A percentile compares a stretch with the other conserved stretches of the same genome.
These are phyloP conservation scores for Talaromyces marneffei DNA, from an alignment of 2,329 filamentous ascomycete genomes.

Conservation along the genomic window DNA sequence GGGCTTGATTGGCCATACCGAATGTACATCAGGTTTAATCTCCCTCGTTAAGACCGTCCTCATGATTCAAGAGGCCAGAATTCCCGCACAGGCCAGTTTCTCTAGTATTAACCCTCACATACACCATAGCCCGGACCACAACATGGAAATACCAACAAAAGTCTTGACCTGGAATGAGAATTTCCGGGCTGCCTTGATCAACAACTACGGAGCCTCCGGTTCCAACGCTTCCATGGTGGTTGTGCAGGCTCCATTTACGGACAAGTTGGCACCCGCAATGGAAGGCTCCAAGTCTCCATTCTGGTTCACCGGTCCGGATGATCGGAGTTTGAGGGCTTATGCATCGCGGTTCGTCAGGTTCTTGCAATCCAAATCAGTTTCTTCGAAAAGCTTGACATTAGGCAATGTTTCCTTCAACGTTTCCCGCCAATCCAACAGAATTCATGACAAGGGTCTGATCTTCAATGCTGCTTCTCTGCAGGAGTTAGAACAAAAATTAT, in stretches of 20 bases:
- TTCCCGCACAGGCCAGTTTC: slow-evolving; percentile 26
- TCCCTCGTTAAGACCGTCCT: slow-evolving; percentile 26
- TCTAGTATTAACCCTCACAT: slow-evolving; percentile 21
- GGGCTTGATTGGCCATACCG: slow-evolving; percentile 30
- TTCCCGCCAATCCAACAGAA: neutral
- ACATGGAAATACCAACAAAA: slow-evolving; percentile 16
- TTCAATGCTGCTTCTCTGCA: slow-evolving; percentile 23
- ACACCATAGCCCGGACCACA: slow-evolving; percentile 10
- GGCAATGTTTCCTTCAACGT: neutral
- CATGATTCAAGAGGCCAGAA: slow-evolving; percentile 31
- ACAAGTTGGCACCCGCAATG: neutral
- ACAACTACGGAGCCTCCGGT: slow-evolving; percentile 29
- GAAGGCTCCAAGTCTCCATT: neutral
- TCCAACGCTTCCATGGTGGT: slow-evolving; percentile 27
- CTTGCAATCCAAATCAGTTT: neutral
- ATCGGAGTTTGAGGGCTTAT: neutral
- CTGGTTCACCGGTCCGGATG: neutral
- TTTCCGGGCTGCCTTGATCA: slow-evolving; percentile 20
- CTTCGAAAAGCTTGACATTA: neutral
- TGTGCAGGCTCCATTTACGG: slow-evolving; percentile 20
- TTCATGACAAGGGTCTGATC: slow-evolving; percentile 13
- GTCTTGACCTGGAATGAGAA: slow-evolving; percentile 9
- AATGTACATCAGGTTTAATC: slow-evolving; percentile 25
- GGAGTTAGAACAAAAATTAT: slow-evolving; percentile 1
- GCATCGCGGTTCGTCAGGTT: neutral